phyloP scores from a whole-genome alignment of 1,284 basidiomycete genomes.

The Retiboletus fuscus region DNA sequence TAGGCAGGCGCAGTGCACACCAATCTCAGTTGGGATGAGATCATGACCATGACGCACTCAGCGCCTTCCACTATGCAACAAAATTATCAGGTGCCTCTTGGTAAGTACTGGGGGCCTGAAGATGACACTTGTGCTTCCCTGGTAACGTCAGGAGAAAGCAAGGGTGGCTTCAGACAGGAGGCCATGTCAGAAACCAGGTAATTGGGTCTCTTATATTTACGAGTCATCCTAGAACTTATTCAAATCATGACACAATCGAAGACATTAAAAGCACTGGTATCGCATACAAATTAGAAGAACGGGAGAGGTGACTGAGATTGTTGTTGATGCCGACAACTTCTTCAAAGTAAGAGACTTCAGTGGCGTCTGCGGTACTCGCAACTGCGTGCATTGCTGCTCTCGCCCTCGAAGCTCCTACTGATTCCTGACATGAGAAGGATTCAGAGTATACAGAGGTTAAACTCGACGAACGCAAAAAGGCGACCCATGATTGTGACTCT shows the following conservation, averaged over 20 bases:
- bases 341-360: conserved; percentile 24
- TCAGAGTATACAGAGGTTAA: conserved; percentile 1
- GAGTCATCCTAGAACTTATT: conserved; percentile 11
- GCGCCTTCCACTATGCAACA: background rate
- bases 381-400: conserved; percentile 26
- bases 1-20: background rate
- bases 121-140: background rate
- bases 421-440: conserved; percentile 20
- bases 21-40: conserved; percentile 23
- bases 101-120: conserved; percentile 22
- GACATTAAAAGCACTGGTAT: background rate
- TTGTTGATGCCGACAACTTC: background rate
- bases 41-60: background rate
- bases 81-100: conserved; percentile 40
- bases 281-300: background rate
- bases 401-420: conserved; percentile 27
- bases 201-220: conserved; percentile 15
- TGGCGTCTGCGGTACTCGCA: conserved; percentile 28
- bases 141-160: conserved; percentile 4
- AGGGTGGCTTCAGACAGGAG: background rate
- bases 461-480: background rate
- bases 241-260: background rate
- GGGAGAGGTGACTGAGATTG: background rate
- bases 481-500: background rate
- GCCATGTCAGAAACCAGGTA: conserved; percentile 25